phyloP scores from a whole-genome alignment of 2,329 filamentous ascomycete genomes.

The Metarhizium guizhouense region DNA sequence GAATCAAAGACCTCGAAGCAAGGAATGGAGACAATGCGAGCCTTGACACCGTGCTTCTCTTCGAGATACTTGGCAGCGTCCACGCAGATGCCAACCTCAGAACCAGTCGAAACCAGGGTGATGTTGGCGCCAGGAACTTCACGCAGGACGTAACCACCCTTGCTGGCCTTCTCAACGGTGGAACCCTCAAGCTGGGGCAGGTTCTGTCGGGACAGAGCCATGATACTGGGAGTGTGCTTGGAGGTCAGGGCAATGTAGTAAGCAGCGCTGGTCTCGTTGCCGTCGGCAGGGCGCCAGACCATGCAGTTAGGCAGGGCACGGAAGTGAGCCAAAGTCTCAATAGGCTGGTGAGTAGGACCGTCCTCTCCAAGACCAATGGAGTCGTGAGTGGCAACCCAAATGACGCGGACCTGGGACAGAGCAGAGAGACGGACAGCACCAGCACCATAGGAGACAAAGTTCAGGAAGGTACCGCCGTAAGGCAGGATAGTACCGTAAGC shows the following conservation, averaged over 20 bases:
- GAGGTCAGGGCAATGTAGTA: conserved; percentile 93
- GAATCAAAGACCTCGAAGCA: conserved; percentile 96
- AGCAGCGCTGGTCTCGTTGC: conserved; percentile 94
- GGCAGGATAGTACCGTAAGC: conserved; percentile 94
- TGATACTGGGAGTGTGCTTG: conserved; percentile 82
- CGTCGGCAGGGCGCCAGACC: conserved; percentile 98
- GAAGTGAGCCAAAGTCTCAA: conserved; percentile 97
- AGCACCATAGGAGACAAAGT: conserved; percentile 97
- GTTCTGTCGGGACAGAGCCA: conserved; percentile 96
- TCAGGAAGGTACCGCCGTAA: conserved; percentile 93
- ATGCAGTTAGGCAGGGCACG: conserved; percentile 97
- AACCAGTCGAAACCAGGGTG: conserved; percentile 90
- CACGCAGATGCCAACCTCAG: conserved; percentile 88
- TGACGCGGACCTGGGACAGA: conserved; percentile 79
- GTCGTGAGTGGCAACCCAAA: conserved; percentile 98
- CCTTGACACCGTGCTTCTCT: conserved; percentile 78
- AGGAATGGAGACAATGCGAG: conserved; percentile 89
- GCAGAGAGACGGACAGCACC: conserved; percentile 91
- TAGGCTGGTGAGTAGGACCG: conserved; percentile 96
- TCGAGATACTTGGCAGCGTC: conserved; percentile 87
- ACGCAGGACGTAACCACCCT: conserved; percentile 89
- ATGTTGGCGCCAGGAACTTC: conserved; percentile 78
- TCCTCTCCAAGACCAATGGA: conserved; percentile 99
- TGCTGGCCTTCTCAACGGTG: conserved; percentile 77
- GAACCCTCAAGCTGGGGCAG: conserved; percentile 95